Evolutionary conservation across 2,329 filamentous ascomycete species (phyloP), one percentile per base, ranked within the genome.

Genomic region (Verticillium nonalfalfae): DNA sequence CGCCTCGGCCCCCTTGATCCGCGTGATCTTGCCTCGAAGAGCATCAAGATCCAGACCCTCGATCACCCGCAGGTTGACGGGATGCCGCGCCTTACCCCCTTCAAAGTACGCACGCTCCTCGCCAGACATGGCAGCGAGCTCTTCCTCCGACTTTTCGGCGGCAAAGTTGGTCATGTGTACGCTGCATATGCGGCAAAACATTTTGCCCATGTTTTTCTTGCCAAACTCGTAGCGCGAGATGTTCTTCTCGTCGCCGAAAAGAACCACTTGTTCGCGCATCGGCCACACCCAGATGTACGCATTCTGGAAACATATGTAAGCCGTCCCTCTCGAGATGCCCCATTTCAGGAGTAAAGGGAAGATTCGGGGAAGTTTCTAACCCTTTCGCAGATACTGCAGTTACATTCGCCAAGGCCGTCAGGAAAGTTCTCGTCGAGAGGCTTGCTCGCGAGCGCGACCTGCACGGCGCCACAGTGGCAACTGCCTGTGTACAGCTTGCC

Each of bases 401-500:
- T 80, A 71, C 81, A 84, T 58, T 81, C 77, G 1, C 71, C 31
- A 5, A 75, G 63, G 1, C 13, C 58, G 13, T 72, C 73, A 3
- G 68, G 60, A 34, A 64, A 73, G 11, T 68, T 75, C 67, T 70
- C 73, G 66, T 79, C 74, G 10, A 84, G 66, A 1, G 79, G 75
- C 64, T 76, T 75, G 61, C 72, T 72, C 58, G 72, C 75, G 39
- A 82, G 50, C 1, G 79, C 77, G 1, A 81, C 60, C 15, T 71
- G 76, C 31, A 84, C 72, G 21, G 75, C 76, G 34, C 81, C 81
- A 68, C 82, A 85, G 69, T 84, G 81, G 68, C 82, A 85, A 68
- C 78, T 77, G 9, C 81, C 82, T 14, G 77, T 76, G 66, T 82
- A 81, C 10, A 77, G 59, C 66, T 73, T 73, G 45, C 73, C 73